phyloP scores from a whole-genome alignment of 345 rosid genomes.

The Salix koriyanagi region DNA sequence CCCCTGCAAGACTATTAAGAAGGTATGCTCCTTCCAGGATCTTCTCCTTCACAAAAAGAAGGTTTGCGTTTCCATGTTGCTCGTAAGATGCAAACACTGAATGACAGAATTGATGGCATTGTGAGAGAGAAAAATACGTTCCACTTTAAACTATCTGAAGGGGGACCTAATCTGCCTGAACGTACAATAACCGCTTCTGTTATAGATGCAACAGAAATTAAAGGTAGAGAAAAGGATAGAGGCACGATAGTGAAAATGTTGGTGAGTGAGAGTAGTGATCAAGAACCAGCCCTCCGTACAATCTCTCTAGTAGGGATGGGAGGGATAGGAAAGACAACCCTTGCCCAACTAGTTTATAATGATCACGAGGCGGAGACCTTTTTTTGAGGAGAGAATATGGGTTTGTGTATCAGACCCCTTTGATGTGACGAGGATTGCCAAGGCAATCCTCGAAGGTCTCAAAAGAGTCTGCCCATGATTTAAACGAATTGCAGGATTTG shows the following conservation, averaged over 20 bases:
- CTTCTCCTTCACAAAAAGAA: too few species aligned
- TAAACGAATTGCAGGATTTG: background rate
- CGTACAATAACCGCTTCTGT: background rate
- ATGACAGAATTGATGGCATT: background rate
- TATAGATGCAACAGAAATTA: background rate
- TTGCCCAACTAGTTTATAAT: background rate
- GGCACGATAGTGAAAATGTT: background rate
- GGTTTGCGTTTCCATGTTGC: background rate
- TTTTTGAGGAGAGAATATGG: slow-evolving; percentile 8
- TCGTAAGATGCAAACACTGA: background rate
- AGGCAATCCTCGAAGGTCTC: slow-evolving; percentile 4
- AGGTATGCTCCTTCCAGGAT: background rate
- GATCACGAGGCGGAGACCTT: background rate
- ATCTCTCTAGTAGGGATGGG: slow-evolving; percentile 4
- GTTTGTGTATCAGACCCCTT: slow-evolving; percentile 16
- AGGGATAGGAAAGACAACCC: slow-evolving; percentile 11
- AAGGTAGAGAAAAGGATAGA: background rate
- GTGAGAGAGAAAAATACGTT: background rate
- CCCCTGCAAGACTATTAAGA: background rate
- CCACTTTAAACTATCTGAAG: background rate
- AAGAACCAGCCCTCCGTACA: background rate
- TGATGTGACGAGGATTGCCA: background rate
- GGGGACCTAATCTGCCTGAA: background rate
- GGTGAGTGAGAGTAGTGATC: too few species aligned
- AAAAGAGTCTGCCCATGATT: rapidly evolving